phyloP scores from a whole-genome alignment of 257 asterid genomes.

The Penstemon davidsonii region DNA sequence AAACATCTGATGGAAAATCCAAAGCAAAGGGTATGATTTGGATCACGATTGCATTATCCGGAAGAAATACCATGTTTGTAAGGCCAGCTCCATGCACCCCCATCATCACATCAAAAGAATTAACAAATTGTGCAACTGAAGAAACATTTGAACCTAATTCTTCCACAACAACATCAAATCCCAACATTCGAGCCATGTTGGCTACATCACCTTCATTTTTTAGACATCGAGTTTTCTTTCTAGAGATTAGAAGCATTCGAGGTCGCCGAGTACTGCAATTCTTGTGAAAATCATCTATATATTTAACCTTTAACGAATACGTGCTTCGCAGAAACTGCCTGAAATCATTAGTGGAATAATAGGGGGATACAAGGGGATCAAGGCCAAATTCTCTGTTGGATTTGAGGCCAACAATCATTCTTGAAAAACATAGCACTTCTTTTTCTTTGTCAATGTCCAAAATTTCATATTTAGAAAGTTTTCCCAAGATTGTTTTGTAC shows the following conservation, averaged over 20 bases:
- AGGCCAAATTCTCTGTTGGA: constrained; percentile 42
- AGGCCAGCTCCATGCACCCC: constrained; percentile 85
- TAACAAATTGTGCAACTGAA: constrained; percentile 32
- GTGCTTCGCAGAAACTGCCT: constrained; percentile 36
- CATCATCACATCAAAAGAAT: constrained; percentile 56
- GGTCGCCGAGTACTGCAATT: constrained; percentile 23
- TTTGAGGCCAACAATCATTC: constrained; percentile 46
- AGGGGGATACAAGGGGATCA: constrained; percentile 28
- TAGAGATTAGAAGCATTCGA: constrained; percentile 49
- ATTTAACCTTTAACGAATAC: constrained; percentile 34
- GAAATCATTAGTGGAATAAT: constrained; percentile 40
- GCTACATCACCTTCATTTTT: constrained; percentile 33
- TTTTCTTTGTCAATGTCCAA: constrained; percentile 39
- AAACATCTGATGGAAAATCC: neutral
- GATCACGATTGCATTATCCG: constrained; percentile 53
- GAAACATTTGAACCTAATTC: constrained; percentile 29
- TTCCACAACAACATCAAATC: constrained; percentile 40
- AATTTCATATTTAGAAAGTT: constrained; percentile 42
- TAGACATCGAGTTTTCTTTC: constrained; percentile 39
- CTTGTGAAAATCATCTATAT: neutral
- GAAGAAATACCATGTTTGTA: constrained; percentile 68
- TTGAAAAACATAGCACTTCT: constrained; percentile 46
- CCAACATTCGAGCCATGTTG: constrained; percentile 37
- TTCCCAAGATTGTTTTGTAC: constrained; percentile 32
- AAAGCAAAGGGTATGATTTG: constrained; percentile 59